phyloP scores from a whole-genome alignment of 2,329 filamentous ascomycete species.

The Fusarium napiforme region DNA sequence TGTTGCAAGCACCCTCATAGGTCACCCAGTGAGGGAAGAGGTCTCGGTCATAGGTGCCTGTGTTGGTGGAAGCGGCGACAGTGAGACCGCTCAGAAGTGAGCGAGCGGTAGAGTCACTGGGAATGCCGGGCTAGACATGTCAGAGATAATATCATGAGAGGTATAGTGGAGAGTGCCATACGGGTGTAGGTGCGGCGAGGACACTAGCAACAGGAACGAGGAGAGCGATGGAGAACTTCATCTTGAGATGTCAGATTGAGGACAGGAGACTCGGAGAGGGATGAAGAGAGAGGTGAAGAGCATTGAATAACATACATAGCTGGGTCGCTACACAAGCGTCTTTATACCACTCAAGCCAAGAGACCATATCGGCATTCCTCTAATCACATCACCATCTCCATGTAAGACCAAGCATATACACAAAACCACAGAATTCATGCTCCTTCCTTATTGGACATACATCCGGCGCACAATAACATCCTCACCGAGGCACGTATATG shows the following conservation, averaged over 20 bases:
- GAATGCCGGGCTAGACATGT: constrained; percentile 65
- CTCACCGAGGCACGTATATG: constrained; percentile 28
- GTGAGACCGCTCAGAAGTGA: constrained; percentile 68
- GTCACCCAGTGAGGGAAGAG: constrained; percentile 79
- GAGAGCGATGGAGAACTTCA: constrained; percentile 48
- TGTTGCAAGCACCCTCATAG: constrained; percentile 74
- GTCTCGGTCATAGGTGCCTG: constrained; percentile 70
- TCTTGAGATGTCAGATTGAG: constrained; percentile 29
- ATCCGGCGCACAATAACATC: constrained; percentile 14
- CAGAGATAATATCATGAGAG: background rate
- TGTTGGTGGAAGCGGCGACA: constrained; percentile 65
- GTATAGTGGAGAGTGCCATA: constrained; percentile 23
- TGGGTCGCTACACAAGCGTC: background rate
- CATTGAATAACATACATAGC: background rate
- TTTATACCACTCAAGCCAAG: constrained; percentile 24
- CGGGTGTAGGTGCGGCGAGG: constrained; percentile 47
- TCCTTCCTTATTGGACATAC: constrained; percentile 34
- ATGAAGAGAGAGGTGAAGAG: background rate
- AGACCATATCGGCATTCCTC: background rate
- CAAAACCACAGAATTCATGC: background rate
- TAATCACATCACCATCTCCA: background rate
- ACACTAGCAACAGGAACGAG: constrained; percentile 43
- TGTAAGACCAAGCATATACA: constrained; percentile 7
- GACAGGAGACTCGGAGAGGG: background rate
- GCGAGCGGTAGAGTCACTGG: constrained; percentile 66